Percentiles rank a stretch among this genome's conserved stretches.
phyloP scores from a whole-genome alignment of 1,139 yeast genomes.

The Pneumocystis wakefieldiae region DNA sequence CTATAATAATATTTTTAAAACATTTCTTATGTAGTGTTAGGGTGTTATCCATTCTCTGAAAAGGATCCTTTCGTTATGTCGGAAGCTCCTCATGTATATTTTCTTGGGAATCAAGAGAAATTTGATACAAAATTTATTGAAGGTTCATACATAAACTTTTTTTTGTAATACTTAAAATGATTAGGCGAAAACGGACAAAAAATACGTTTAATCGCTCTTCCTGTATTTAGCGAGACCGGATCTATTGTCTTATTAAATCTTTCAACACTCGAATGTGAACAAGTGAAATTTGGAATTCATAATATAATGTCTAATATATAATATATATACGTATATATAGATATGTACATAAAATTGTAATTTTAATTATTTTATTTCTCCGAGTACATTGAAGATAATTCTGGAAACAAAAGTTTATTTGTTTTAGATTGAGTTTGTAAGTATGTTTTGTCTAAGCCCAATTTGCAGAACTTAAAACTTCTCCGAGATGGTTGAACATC shows the following conservation, averaged over 20 bases:
- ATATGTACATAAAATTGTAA: not conserved
- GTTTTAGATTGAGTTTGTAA: not conserved
- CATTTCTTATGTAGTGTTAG: not conserved
- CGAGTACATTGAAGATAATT: not conserved
- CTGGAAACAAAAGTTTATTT: not conserved
- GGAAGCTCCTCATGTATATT: conserved; percentile 72
- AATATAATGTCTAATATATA: not conserved
- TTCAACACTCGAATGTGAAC: conserved; percentile 38
- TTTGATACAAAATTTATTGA: conserved; percentile 33
- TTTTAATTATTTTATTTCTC: not conserved
- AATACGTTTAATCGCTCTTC: conserved; percentile 51
- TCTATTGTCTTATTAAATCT: conserved; percentile 54
- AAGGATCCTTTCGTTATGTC: conserved; percentile 66
- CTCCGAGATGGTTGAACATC: not conserved
- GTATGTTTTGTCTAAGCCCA: not conserved
- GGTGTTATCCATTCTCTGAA: conserved; percentile 73
- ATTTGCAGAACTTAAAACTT: not conserved
- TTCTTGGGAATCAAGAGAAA: conserved; percentile 66
- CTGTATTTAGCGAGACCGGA: conserved; percentile 52
- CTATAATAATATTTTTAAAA: not conserved
- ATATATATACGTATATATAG: not conserved
- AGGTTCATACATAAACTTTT: not conserved
- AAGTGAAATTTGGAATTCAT: conserved; percentile 21
- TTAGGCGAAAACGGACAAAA: conserved; percentile 24
- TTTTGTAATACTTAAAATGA: not conserved